Conservation (phyloP, 805 yeast genomes). For the Phaffomyces opuntiae region DNA sequence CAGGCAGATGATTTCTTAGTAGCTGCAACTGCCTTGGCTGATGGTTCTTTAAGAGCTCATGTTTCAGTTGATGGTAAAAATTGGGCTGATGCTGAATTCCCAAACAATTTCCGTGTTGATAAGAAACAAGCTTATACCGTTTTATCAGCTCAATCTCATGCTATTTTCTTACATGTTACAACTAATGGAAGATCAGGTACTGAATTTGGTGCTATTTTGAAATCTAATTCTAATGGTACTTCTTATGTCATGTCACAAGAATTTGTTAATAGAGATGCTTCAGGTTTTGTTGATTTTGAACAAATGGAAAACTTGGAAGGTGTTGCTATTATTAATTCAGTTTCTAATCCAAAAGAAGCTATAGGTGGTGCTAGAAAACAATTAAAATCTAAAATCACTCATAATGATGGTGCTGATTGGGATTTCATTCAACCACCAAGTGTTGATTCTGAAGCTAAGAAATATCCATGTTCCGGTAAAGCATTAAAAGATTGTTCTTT, state of each 20-base stretch:
- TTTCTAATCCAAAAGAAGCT: slow-evolving; percentile 45
- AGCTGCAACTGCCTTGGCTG: slow-evolving; percentile 54
- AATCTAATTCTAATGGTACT: slow-evolving; percentile 90
- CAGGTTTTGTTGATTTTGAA: slow-evolving; percentile 87
- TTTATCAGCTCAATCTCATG: slow-evolving; percentile 61
- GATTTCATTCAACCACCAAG: slow-evolving; percentile 60
- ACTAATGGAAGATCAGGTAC: slow-evolving; percentile 40
- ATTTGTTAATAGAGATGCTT: slow-evolving; percentile 63
- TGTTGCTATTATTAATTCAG: slow-evolving; percentile 66
- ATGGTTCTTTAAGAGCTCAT: slow-evolving; percentile 51
- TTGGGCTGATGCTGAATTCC: slow-evolving; percentile 78
- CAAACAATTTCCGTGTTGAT: slow-evolving; percentile 53
- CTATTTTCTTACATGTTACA: slow-evolving; percentile 80
- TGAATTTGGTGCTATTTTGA: slow-evolving; percentile 75
- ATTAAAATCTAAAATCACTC: slow-evolving; percentile 68
- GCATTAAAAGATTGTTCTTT: slow-evolving; percentile 61
- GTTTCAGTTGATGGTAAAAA: slow-evolving; percentile 72
- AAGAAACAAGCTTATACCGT: slow-evolving; percentile 72
- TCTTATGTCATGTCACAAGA: slow-evolving; percentile 63
- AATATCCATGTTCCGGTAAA: slow-evolving; percentile 44
- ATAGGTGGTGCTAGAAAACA: slow-evolving; percentile 41
- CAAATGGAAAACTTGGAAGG: slow-evolving; percentile 81
- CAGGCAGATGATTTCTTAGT: slow-evolving; percentile 63
- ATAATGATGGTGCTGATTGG: slow-evolving; percentile 93
- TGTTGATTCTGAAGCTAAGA: slow-evolving; percentile 52